Conservation (phyloP, 179 eudicot species). For the Spergularia azorica region DNA sequence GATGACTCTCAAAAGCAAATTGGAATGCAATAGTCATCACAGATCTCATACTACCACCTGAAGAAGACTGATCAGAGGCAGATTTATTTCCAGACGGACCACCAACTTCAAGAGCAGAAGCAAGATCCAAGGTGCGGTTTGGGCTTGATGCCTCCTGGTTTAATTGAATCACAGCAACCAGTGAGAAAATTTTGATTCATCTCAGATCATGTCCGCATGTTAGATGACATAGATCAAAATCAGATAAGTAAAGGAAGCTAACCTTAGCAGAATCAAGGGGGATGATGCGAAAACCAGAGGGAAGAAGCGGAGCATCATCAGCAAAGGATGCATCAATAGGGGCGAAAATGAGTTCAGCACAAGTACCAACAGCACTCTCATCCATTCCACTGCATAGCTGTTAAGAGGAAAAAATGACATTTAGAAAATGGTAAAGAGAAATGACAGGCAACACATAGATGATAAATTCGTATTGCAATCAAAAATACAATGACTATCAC, state of each 20-base stretch:
- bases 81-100: conserved; percentile 63
- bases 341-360: conserved; percentile 90
- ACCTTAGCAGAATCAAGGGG: conserved; percentile 79
- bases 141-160: conserved; percentile 82
- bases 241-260: not conserved
- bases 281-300: conserved; percentile 91
- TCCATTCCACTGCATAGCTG: conserved; percentile 94
- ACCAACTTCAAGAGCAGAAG: conserved; percentile 90
- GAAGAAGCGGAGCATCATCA: conserved; percentile 90
- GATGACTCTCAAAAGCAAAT: conserved; percentile 89
- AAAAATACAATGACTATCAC: not conserved
- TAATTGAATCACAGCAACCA: conserved; percentile 8
- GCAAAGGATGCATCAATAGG: conserved; percentile 95
- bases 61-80: conserved; percentile 34
- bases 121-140: conserved; percentile 85
- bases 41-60: conserved; percentile 57
- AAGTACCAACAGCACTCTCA: conserved; percentile 83
- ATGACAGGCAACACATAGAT: not conserved
- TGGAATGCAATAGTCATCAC: conserved; percentile 93
- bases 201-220: not conserved
- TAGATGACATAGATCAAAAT: not conserved
- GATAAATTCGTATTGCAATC: not conserved
- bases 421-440: not conserved
- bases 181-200: conserved; percentile 10
- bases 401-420: conserved; percentile 6